Evolutionary conservation across 495 filamentous ascomycete species (phyloP).

Genomic region (Hypomontagnella submonticulosa): DNA sequence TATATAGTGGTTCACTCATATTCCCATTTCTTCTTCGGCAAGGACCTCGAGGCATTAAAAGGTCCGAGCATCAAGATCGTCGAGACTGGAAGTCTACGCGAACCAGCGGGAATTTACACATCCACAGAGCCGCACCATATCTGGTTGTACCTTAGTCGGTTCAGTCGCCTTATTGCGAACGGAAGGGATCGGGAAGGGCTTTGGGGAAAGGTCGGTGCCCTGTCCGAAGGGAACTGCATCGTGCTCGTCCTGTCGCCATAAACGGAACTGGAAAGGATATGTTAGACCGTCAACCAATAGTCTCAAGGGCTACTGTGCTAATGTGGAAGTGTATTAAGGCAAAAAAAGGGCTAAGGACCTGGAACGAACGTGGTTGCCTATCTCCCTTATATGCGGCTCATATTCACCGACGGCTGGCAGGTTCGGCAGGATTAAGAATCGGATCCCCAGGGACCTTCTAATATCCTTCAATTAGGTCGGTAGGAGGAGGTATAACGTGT

Average conservation of each 20-base stretch:
- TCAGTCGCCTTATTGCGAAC: neutral
- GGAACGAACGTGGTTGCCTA: slow-evolving; percentile 5
- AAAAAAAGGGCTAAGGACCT: slow-evolving; percentile 1
- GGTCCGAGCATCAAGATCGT: no score
- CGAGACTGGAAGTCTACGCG: no score
- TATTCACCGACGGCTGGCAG: neutral
- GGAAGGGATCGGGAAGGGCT: neutral
- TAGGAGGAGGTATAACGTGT: neutral
- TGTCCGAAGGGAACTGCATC: neutral
- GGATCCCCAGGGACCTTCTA: slow-evolving; percentile 2
- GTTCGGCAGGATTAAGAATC: neutral
- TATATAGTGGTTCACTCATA: no score
- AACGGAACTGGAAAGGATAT: neutral
- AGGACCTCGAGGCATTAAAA: no score
- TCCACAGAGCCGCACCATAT: neutral
- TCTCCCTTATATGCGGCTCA: neutral
- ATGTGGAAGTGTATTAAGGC: slow-evolving; percentile 20
- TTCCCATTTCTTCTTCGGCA: no score
- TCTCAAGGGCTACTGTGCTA: neutral
- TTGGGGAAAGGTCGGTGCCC: neutral
- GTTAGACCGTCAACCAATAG: neutral
- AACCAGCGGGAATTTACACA: neutral
- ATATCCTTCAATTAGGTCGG: neutral
- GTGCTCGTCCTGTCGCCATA: neutral
- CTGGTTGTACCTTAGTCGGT: neutral